These are phyloP conservation scores for Hysterium pulicare DNA, from an alignment of 2,329 filamentous ascomycete species.

Conservation along the genomic window DNA sequence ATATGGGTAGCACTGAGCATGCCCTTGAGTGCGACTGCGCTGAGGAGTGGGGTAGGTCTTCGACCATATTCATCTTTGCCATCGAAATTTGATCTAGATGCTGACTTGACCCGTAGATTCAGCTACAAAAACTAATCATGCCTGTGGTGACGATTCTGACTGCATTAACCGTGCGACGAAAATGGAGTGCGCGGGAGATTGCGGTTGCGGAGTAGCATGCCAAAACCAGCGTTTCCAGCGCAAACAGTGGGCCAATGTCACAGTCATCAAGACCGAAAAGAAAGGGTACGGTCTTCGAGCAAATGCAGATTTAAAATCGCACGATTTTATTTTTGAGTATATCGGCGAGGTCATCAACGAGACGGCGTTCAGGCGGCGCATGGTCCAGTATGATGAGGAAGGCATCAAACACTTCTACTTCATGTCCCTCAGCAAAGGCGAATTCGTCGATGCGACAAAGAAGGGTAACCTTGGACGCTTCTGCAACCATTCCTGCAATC, in stretches of 20 bases:
- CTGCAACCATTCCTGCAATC: slow-evolving; percentile 98
- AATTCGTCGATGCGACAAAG: slow-evolving; percentile 97
- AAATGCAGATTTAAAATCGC: slow-evolving; percentile 69
- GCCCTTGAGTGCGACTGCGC: slow-evolving; percentile 93
- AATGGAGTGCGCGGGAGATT: slow-evolving; percentile 88
- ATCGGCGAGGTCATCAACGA: slow-evolving; percentile 98
- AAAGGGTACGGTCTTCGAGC: slow-evolving; percentile 92
- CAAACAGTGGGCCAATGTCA: slow-evolving; percentile 84
- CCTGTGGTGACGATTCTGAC: slow-evolving; percentile 93
- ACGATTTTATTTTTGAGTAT: slow-evolving; percentile 97
- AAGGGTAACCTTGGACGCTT: slow-evolving; percentile 95
- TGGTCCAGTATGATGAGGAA: slow-evolving; percentile 90
- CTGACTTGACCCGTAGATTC: slow-evolving; percentile 46
- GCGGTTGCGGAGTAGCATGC: slow-evolving; percentile 82
- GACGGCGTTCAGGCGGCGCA: slow-evolving; percentile 79
- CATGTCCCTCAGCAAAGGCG: slow-evolving; percentile 95
- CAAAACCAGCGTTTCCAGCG: slow-evolving; percentile 94
- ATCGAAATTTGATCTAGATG: slow-evolving; percentile 7
- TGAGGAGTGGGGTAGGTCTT: slow-evolving; percentile 84
- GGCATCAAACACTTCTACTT: slow-evolving; percentile 99
- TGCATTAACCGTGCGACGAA: slow-evolving; percentile 98
- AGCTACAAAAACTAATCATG: slow-evolving; percentile 61
- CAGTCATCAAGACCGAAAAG: slow-evolving; percentile 96
- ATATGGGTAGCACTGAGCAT: slow-evolving; percentile 86
- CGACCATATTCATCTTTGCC: slow-evolving; percentile 9